Evolutionary conservation across 768 basidiomycete genomes (phyloP), one percentile per base, ranked within the genome.

Genomic region (Clavulina sp.): DNA sequence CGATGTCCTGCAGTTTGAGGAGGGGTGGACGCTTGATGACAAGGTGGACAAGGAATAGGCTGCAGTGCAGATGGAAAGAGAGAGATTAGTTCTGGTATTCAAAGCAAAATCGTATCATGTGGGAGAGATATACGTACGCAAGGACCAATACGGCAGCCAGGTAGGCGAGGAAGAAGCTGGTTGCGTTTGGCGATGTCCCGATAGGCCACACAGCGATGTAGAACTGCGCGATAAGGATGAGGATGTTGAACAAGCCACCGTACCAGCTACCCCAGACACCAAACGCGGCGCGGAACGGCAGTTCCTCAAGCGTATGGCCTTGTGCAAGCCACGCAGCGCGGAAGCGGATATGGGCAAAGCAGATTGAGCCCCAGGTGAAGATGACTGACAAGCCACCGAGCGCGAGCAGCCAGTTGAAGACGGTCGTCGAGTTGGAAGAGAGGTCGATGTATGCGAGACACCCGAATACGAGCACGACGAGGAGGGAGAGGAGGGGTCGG

Each of bases 221-320:
- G 59, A 65, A 64, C 48, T 63, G 60, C 9, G 64, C 60, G 40
- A 52, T 52, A 49, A 21, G 41, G 6, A 18, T 13, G 16, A 5
- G 36, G 32, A 34, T 47, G 13, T 50, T 50, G 31, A 9, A 23
- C 47, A 21, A 13, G 29, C 51, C 44, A 47, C 49, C 51, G 5
- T 16, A 52, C 51, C 57, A 60, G 19, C 59, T 60, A n/a, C 65
- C 65, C 41, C 54, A 62, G 38, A 57, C 56, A 28, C 63, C 63
- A n/a, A 52, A 26, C 9, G 51, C 51, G 28, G 51, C 51, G 29
- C 48, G 62, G 62, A 77, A 81, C 0, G 78, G 78, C 18, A 80
- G 63, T 59, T 80, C 78, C 1, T 64, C 62, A 5, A 77, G 9
- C 9, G 34, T 38, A 19, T 19, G 34, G 9, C 54, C 54, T 47